phyloP scores from a whole-genome alignment of 805 yeast genomes.

The Blastobotrys muscicola region DNA sequence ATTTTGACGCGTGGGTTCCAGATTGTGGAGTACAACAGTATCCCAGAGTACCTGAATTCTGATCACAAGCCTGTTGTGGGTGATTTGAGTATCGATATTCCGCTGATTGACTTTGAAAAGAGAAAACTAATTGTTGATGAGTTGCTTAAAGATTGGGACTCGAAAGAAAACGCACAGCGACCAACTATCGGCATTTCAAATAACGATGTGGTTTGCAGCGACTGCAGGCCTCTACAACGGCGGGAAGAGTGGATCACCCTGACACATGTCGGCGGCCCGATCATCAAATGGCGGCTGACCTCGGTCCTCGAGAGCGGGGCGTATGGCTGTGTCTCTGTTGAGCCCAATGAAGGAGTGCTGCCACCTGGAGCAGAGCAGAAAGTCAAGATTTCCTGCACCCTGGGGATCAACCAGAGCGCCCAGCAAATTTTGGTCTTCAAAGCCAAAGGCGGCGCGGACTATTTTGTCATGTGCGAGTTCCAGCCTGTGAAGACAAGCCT shows the following conservation, averaged over 20 bases:
- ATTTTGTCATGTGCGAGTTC: conserved; percentile 22
- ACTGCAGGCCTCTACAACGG: conserved; percentile 15
- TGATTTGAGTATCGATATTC: conserved; percentile 26
- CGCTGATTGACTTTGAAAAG: conserved; percentile 31
- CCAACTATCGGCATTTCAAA: conserved; percentile 33
- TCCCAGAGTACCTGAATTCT: conserved; percentile 30
- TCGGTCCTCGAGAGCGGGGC: conserved; percentile 1
- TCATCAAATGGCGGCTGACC: conserved; percentile 8
- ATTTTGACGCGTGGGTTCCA: conserved; percentile 26
- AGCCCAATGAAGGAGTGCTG: conserved; percentile 25
- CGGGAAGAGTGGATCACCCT: conserved; percentile 28
- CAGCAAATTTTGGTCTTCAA: conserved; percentile 22
- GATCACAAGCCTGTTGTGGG: conserved; percentile 51
- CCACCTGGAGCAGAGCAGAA: conserved; percentile 22
- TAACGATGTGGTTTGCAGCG: conserved; percentile 24
- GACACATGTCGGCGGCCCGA: conserved; percentile 26
- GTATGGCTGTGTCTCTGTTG: conserved; percentile 14
- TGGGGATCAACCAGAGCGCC: conserved; percentile 12
- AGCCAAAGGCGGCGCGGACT: conserved; percentile 25
- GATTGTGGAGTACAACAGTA: conserved; percentile 20
- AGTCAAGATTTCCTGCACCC: conserved; percentile 12
- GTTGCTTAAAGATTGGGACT: conserved; percentile 35
- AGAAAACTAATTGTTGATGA: conserved; percentile 30
- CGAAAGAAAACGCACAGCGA: conserved; percentile 36
- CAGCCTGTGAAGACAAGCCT: conserved; percentile 24